Evolutionary conservation across 805 yeast species (phyloP).

Genomic region (Saccharomycopsis javanensis): DNA sequence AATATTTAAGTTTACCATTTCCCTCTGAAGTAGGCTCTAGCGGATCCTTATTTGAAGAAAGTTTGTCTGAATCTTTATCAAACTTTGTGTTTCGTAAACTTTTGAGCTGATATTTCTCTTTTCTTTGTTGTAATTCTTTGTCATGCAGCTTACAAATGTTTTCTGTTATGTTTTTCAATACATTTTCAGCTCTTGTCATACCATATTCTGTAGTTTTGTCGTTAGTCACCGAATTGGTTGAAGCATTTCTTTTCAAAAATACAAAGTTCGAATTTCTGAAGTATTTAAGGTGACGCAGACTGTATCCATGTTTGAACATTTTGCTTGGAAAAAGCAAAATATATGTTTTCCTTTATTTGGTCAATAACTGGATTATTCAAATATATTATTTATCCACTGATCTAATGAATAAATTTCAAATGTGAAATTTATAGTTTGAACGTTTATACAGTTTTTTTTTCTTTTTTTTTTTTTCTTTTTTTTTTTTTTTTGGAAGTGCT

Average conservation of each 20-base stretch:
- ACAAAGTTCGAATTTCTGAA: not conserved
- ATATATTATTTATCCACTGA: too few relatives aligned
- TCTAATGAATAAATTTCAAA: too few relatives aligned
- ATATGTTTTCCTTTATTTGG: too few relatives aligned
- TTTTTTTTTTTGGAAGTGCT: too few relatives aligned
- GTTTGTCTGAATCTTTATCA: not conserved
- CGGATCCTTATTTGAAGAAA: not conserved
- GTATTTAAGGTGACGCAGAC: not conserved
- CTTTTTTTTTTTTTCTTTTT: too few relatives aligned
- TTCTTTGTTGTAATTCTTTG: not conserved
- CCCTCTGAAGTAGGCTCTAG: not conserved
- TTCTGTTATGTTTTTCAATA: not conserved
- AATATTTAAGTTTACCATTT: not conserved
- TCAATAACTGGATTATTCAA: too few relatives aligned
- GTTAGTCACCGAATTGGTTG: not conserved
- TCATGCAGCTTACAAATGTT: not conserved
- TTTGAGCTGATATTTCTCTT: not conserved
- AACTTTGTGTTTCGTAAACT: not conserved
- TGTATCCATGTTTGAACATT: not conserved
- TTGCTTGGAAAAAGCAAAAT: too few relatives aligned
- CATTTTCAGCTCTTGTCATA: not conserved
- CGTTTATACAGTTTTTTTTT: not conserved
- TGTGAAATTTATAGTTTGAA: not conserved
- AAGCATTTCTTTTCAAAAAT: not conserved
- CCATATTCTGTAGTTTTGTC: not conserved